Conservation (phyloP, 176 grass and related monocot species). For the Musa troglodytarum region DNA sequence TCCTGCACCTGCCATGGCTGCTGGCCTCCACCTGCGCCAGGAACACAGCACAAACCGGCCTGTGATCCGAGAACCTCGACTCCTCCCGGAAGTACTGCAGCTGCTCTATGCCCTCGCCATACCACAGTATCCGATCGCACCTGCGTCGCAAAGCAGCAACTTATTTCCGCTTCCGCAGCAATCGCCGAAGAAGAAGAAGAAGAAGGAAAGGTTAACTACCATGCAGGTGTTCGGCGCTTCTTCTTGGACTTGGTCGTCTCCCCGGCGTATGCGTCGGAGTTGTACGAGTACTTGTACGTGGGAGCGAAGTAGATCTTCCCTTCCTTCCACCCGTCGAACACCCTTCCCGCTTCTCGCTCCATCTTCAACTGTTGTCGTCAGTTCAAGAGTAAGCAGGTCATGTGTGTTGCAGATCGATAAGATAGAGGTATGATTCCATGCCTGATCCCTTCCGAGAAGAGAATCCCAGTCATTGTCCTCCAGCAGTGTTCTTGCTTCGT, state of each 20-base stretch:
- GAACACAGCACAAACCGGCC: constrained; percentile 76
- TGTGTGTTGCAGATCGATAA: too few relatives aligned
- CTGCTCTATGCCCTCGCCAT: constrained; percentile 71
- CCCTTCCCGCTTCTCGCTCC: constrained; percentile 70
- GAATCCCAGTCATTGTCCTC: constrained; percentile 90
- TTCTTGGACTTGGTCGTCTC: constrained; percentile 68
- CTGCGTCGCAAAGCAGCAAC: constrained; percentile 12
- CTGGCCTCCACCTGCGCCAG: constrained; percentile 51
- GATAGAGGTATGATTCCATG: not conserved
- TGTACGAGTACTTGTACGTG: constrained; percentile 72
- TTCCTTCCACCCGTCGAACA: constrained; percentile 88
- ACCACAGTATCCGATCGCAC: constrained; percentile 90
- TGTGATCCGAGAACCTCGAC: constrained; percentile 75
- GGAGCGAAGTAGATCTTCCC: constrained; percentile 85
- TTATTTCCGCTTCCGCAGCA: too few relatives aligned
- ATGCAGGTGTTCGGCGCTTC: constrained; percentile 76
- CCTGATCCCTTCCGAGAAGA: constrained; percentile 81
- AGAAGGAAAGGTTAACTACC: constrained; percentile 27
- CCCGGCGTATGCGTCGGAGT: constrained; percentile 64
- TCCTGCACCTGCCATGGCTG: constrained; percentile 46
- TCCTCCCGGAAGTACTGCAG: constrained; percentile 80
- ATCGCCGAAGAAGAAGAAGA: too few relatives aligned
- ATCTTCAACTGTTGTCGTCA: constrained; percentile 38
- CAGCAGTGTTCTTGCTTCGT: constrained; percentile 62
- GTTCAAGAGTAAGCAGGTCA: not conserved